Evolutionary conservation across 345 rosid species (phyloP), one percentile per base, ranked within the genome.

Genomic region (Acer negundo): DNA sequence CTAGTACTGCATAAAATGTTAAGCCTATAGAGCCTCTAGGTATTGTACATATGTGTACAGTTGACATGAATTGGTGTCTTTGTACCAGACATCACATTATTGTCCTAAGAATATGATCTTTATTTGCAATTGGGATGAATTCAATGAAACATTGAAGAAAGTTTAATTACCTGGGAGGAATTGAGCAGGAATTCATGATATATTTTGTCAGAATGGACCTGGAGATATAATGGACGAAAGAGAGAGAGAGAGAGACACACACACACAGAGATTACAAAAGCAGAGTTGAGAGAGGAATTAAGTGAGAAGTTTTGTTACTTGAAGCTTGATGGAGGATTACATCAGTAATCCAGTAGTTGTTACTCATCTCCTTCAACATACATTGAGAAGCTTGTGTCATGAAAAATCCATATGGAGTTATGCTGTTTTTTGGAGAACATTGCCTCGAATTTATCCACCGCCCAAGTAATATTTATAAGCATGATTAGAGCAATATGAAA

Each of bases 351-450:
- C 67, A 5, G 35, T 59, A 59, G 20, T 15, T 12, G 76, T 38
- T 28, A 16, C 61, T 49, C 62, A 53, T 73, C 67, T 73, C 26
- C 76, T 73, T 59, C 67, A 73, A 38, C 76, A 73, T 20, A 58
- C 76, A 73, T 22, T 73, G 67, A 73, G 76, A 73, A 59, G 67
- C 76, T 35, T 73, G 53, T 73, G 76, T 22, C 20, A 7, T 12
- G 40, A 61, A 73, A 61, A 42, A 31, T 73, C 76, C 35, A 19
- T 10, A 20, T 72, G 75, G 75, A 13, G 28, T 72, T 72, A 72
- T 35, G 75, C 75, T 38, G 65, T 72, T 2, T 72, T 72, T 20
- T 72, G 75, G 75, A 72, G 75, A 72, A 58, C 62, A 12, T 56
- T 72, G 59, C 75, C 75, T 11, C 10, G 75, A 38, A 56, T 7